These are phyloP conservation scores for Penicillium carneum DNA, from an alignment of 2,329 filamentous ascomycete species.

Conservation along the genomic window DNA sequence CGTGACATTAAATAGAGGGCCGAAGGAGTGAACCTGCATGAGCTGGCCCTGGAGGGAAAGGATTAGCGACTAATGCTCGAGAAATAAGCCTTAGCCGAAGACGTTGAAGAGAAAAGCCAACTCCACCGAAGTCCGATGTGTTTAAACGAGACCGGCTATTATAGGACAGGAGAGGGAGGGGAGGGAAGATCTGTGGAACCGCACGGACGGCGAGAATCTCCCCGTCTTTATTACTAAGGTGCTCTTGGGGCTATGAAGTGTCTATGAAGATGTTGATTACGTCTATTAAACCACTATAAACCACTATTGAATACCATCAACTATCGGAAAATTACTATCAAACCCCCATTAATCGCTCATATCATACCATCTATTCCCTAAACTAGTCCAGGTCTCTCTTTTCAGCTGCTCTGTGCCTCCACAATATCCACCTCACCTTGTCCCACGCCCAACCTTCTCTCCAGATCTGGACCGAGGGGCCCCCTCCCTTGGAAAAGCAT, in stretches of 20 bases:
- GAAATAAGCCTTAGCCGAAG: conserved; percentile 7
- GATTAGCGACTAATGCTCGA: conserved; percentile 1
- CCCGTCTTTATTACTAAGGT: not conserved
- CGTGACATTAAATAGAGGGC: conserved; percentile 16
- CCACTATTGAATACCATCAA: not conserved
- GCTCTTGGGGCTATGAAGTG: too few relatives aligned
- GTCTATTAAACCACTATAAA: not conserved
- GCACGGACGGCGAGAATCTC: not conserved
- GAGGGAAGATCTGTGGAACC: conserved; percentile 6
- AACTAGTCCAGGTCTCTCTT: not conserved
- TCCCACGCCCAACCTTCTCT: conserved; percentile 18
- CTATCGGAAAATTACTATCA: too few relatives aligned
- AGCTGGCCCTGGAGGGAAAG: conserved; percentile 14
- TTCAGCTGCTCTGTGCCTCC: conserved; percentile 21
- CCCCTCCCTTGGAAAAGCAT: not conserved
- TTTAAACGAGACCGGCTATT: not conserved
- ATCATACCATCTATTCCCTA: too few relatives aligned
- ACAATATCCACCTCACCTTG: conserved; percentile 2
- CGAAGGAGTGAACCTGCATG: conserved; percentile 17
- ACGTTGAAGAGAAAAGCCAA: not conserved
- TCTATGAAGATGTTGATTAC: too few relatives aligned
- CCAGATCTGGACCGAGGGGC: conserved; percentile 35
- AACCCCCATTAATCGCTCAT: too few relatives aligned
- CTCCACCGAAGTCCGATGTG: not conserved
- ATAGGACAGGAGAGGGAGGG: not conserved